Percentiles rank a stretch among this genome's conserved stretches.
These are phyloP conservation scores for Cyberlindnera lachancei DNA, from an alignment of 805 yeast species.

Conservation along the genomic window DNA sequence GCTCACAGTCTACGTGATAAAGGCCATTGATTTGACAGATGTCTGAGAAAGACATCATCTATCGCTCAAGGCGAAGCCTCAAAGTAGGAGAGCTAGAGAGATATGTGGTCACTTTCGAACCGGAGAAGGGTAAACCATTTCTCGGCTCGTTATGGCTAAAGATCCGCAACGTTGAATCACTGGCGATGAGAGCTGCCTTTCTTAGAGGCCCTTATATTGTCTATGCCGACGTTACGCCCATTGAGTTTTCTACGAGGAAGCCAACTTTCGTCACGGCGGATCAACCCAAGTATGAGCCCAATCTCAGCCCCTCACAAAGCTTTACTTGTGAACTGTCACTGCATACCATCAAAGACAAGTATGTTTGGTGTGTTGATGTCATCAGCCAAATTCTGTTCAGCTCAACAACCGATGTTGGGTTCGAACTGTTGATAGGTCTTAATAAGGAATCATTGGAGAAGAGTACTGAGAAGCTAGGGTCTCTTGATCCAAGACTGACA, in stretches of 20 bases:
- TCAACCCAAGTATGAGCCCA: constrained; percentile 70
- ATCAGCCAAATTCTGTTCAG: constrained; percentile 66
- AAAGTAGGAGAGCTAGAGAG: constrained; percentile 57
- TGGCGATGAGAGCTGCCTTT: constrained; percentile 62
- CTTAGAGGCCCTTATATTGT: constrained; percentile 71
- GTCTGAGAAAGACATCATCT: constrained; percentile 21
- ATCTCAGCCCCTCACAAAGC: constrained; percentile 60
- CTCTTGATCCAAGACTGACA: constrained; percentile 27
- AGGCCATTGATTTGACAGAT: too few species aligned
- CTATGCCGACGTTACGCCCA: constrained; percentile 59
- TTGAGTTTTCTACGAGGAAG: constrained; percentile 44
- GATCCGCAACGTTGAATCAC: constrained; percentile 54
- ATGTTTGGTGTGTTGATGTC: constrained; percentile 67
- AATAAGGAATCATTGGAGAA: constrained; percentile 24
- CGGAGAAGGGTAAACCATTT: constrained; percentile 17
- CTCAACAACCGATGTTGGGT: constrained; percentile 50
- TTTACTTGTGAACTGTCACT: constrained; percentile 53
- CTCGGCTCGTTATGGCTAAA: constrained; percentile 40
- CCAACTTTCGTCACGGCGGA: constrained; percentile 61
- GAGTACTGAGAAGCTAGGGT: constrained; percentile 25
- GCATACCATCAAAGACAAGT: constrained; percentile 50
- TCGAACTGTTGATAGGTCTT: constrained; percentile 49
- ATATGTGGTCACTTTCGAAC: constrained; percentile 39
- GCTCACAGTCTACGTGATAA: too few species aligned
- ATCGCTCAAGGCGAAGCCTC: constrained; percentile 24